These are phyloP conservation scores for Solanum tarijense DNA, from an alignment of 257 asterid genomes.

Conservation along the genomic window DNA sequence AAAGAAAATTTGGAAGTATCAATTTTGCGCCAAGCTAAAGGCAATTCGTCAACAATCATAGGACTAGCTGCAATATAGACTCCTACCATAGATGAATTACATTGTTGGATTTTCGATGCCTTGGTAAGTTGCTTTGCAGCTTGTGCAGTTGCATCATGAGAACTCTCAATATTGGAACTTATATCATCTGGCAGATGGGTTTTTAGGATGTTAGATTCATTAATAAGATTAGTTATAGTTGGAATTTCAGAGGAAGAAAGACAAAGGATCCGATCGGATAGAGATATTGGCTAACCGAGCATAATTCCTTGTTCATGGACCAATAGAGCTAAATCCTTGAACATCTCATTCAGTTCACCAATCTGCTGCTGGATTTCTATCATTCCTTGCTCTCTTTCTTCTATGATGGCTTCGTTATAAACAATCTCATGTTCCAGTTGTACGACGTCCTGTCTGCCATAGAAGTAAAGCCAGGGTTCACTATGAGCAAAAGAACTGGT, in stretches of 20 bases:
- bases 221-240: background rate
- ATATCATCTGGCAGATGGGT: constrained; percentile 48
- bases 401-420: constrained; percentile 75
- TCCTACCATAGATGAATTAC: constrained; percentile 72
- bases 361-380: constrained; percentile 86
- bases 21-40: background rate
- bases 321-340: constrained; percentile 82
- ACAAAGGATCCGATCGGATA: background rate
- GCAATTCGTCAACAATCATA: background rate
- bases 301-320: constrained; percentile 89
- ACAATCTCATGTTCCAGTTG: constrained; percentile 77
- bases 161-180: constrained; percentile 59
- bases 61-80: background rate
- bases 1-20: background rate
- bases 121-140: constrained; percentile 73
- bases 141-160: constrained; percentile 80
- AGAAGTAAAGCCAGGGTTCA: constrained; percentile 3
- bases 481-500: background rate
- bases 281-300: constrained; percentile 45
- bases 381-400: constrained; percentile 91
- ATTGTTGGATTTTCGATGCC: constrained; percentile 75
- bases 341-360: constrained; percentile 89
- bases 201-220: background rate
- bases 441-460: constrained; percentile 65
- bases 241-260: background rate